Evolutionary conservation across 768 basidiomycete species (phyloP).

Genomic region (Hemileccinum impolitum): DNA sequence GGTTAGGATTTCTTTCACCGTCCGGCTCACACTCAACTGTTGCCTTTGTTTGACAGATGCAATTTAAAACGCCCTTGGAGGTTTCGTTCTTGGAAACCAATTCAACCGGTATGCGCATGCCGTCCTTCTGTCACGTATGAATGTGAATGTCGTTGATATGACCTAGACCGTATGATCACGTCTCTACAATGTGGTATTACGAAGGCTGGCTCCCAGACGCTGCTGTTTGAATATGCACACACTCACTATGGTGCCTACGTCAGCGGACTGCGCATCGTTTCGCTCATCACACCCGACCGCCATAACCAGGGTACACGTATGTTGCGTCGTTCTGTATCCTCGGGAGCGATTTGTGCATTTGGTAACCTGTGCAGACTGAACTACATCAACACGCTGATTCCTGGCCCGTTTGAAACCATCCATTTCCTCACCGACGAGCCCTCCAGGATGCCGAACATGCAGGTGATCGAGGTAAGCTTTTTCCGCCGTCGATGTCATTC

Average conservation of each 20-base stretch:
- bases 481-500: slow-evolving; percentile 1
- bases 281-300: neutral
- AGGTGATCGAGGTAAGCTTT: slow-evolving; percentile 43
- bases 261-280: no score
- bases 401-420: slow-evolving; percentile 49
- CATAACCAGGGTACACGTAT: slow-evolving; percentile 33
- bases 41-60: slow-evolving; percentile 4
- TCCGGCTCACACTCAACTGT: neutral
- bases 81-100: slow-evolving; percentile 25
- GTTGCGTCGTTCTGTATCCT: slow-evolving; percentile 1
- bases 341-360: neutral
- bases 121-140: neutral
- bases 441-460: slow-evolving; percentile 47
- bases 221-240: slow-evolving; percentile 33
- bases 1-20: neutral
- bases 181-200: slow-evolving; percentile 41
- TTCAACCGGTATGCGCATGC: slow-evolving; percentile 36
- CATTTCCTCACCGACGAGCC: slow-evolving; percentile 46
- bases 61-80: slow-evolving; percentile 32
- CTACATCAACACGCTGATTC: slow-evolving; percentile 44
- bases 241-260: slow-evolving; percentile 47
- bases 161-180: slow-evolving; percentile 45
- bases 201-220: slow-evolving; percentile 41
- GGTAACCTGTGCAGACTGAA: slow-evolving; percentile 31
- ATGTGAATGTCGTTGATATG: neutral